These are phyloP conservation scores for Tephrocybe sp. DNA, from an alignment of 768 basidiomycete genomes.

Conservation along the genomic window DNA sequence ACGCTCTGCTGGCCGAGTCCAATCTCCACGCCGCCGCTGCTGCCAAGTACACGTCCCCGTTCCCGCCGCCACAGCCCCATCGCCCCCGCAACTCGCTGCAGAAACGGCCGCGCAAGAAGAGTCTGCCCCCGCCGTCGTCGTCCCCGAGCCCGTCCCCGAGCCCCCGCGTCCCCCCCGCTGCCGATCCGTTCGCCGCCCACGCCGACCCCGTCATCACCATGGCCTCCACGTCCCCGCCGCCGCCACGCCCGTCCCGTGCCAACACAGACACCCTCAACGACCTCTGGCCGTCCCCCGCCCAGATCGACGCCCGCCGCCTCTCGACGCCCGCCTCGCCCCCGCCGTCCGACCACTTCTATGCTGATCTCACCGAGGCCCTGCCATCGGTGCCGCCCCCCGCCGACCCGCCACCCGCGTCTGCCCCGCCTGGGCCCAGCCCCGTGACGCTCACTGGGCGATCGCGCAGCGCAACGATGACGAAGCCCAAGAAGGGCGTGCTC, in stretches of 20 bases:
- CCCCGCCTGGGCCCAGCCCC: conserved; percentile 11
- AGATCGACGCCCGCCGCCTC: conserved; percentile 48
- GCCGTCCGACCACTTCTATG: conserved; percentile 37
- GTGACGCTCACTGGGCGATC: conserved; percentile 31
- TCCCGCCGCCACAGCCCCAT: too few relatives aligned
- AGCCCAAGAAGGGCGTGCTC: conserved; percentile 69
- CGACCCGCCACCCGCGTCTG: conserved; percentile 32
- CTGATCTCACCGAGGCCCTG: conserved; percentile 43
- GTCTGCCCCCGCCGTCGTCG: too few relatives aligned
- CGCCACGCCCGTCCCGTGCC: conserved; percentile 79
- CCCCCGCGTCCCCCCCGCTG: too few relatives aligned
- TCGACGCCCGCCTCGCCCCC: conserved; percentile 43
- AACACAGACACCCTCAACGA: conserved; percentile 84
- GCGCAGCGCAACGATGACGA: conserved; percentile 48
- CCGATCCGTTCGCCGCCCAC: too few relatives aligned
- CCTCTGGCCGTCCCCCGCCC: conserved; percentile 51
- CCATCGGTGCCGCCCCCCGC: conserved; percentile 50
- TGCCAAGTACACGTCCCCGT: too few relatives aligned
- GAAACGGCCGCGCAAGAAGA: too few relatives aligned
- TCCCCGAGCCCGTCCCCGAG: too few relatives aligned
- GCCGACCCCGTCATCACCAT: too few relatives aligned
- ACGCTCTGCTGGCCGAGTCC: too few relatives aligned
- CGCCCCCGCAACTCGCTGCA: too few relatives aligned
- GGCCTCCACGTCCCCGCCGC: conserved; percentile 42
- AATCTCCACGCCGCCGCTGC: too few relatives aligned